Evolutionary conservation across 805 yeast species (phyloP).

Genomic region (Lipomyces orientalis): DNA sequence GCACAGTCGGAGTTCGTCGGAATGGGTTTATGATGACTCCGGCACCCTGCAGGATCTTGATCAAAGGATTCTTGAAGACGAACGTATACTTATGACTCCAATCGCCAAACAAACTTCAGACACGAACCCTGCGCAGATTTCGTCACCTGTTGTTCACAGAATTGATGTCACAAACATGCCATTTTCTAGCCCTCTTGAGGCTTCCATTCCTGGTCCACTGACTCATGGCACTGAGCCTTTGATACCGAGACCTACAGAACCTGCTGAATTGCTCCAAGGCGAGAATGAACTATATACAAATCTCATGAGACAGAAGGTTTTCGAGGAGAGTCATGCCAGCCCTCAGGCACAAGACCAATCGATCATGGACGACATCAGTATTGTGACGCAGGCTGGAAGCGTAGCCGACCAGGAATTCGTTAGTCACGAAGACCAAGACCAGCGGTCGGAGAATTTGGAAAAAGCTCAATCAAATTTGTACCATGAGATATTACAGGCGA

Average conservation of each 20-base stretch:
- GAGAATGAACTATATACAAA: conserved; percentile 31
- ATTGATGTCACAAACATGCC: neutral
- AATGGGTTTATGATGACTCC: conserved; percentile 1
- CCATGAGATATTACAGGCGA: conserved; percentile 28
- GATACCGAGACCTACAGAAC: neutral
- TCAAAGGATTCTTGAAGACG: neutral
- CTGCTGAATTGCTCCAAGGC: conserved; percentile 6
- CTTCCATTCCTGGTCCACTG: neutral
- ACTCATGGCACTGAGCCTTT: neutral
- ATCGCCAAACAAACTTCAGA: neutral
- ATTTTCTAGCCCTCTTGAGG: neutral
- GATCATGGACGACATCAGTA: conserved; percentile 21
- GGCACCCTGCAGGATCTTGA: neutral
- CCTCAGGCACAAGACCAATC: neutral
- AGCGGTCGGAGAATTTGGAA: conserved; percentile 17
- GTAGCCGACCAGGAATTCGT: conserved; percentile 14
- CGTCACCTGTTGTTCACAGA: neutral
- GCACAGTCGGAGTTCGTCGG: conserved; percentile 22
- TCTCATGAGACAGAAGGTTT: conserved; percentile 23
- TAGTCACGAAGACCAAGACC: conserved; percentile 17
- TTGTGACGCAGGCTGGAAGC: conserved; percentile 35
- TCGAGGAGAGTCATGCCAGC: neutral
- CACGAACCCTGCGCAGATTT: neutral
- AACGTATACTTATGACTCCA: neutral
- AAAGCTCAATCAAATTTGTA: conserved; percentile 28